Evolutionary conservation across 257 asterid species (phyloP), one percentile per base, ranked within the genome.

Genomic region (Schizonepeta tenuifolia): DNA sequence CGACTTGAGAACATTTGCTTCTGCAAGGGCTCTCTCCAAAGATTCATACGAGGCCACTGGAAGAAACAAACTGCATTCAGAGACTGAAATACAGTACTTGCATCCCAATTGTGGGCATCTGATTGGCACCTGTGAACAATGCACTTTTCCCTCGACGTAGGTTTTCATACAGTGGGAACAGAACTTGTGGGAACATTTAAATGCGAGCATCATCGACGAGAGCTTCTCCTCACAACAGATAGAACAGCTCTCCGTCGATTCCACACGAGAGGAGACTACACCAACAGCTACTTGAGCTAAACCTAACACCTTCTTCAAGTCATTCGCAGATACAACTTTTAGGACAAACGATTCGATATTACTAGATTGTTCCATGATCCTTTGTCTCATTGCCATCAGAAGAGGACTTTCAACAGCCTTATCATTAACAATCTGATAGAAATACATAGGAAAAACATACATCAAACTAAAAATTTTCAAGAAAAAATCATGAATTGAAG

Each of bases 281-380:
- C 99, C 99, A 36, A 90, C 81, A 31, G 96, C 99, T 51, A 92
- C 96, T 80, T 75, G 92, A 65, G 99, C 98, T 65, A 95, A 79
- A 71, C 77, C 80, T 44, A 77, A 70, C 5, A 94, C 97, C 80
- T 74, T 81, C 56, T 78, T 75, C 47, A 87, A 65, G 28, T 79
- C 82, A 54, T 43, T 41, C 22, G 79, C 14, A 4, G 86, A 85
- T 68, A 79, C 87, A 38, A 78, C 43, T 74, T 88, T 86, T 36
- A 92, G 84, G 75, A 79, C 80, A 64, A 92, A 92, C 26, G 81
- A 63, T 77, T 95, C 99, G 62, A 88, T 54, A 13, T 53, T 74
- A 60, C 73, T 55, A 20, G 87, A 65, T 81, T 87, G 92, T 75
- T 95, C 99, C 22, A 86, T 70, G 55, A 95, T 82, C 81, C 92